phyloP scores from a whole-genome alignment of 768 basidiomycete species.

The Cyathus striatus region DNA sequence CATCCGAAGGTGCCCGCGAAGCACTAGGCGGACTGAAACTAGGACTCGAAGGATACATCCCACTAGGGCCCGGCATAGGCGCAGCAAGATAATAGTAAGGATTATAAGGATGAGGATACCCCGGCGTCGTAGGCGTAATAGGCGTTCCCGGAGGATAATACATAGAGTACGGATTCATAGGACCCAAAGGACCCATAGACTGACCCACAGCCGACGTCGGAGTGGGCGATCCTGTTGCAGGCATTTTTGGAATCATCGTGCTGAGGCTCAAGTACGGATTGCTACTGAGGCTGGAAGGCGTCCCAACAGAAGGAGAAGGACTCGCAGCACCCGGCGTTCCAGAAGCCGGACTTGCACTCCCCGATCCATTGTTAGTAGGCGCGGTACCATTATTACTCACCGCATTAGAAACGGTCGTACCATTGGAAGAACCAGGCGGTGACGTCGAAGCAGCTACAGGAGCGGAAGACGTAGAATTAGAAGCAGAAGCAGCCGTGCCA shows the following conservation, averaged over 20 bases:
- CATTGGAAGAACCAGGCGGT: neutral
- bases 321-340: slow-evolving; percentile 18
- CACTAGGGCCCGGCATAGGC: slow-evolving; percentile 29
- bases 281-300: slow-evolving; percentile 20
- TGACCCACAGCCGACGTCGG: slow-evolving; percentile 14
- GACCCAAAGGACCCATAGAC: slow-evolving; percentile 14
- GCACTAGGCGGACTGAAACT: slow-evolving; percentile 17
- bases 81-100: slow-evolving; percentile 39
- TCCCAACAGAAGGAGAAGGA: slow-evolving; percentile 16
- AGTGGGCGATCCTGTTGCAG: slow-evolving; percentile 10
- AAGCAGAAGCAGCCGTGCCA: neutral
- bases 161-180: slow-evolving; percentile 38
- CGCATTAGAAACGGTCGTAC: neutral
- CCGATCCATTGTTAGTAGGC: slow-evolving; percentile 2
- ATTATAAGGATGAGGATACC: slow-evolving; percentile 31
- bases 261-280: slow-evolving; percentile 32
- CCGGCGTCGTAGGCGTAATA: slow-evolving; percentile 29
- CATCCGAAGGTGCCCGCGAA: slow-evolving; percentile 21
- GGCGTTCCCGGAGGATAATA: slow-evolving; percentile 38
- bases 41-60: slow-evolving; percentile 26
- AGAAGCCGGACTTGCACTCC: slow-evolving; percentile 9
- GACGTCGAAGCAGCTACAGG: neutral
- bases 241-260: slow-evolving; percentile 18
- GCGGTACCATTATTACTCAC: neutral
- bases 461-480: neutral